Evolutionary conservation across 306 rosid species (phyloP), one percentile per base, ranked within the genome.

Genomic region (Lathyrus aphaca): DNA sequence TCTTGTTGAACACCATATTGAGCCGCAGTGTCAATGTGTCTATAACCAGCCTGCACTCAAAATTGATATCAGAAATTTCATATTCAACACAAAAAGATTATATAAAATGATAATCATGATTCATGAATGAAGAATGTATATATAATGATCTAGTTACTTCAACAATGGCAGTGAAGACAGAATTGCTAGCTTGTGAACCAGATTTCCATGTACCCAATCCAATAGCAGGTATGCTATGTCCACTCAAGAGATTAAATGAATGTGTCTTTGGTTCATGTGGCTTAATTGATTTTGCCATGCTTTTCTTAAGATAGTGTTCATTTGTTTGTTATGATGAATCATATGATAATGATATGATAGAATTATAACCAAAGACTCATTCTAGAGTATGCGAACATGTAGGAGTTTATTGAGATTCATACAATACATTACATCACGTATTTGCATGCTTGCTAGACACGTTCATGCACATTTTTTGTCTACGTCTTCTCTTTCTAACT

Each of bases 121-220:
- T 46, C 46, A 42, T 42, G 46, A 42, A 42, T 45, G 25, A 46
- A 46, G 15, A n/a, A n/a, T 46, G n/a, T n/a, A 46, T 46, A 46
- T 15, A 46, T n/a, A 46, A 46, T 15, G 35, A 13, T 0, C 8
- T 21, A 58, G 15, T 12, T 74, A 82, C 87, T 67, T 82, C 75
- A 75, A 57, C 69, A 61, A 82, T 72, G 68, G 84, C 83, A 60
- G 82, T 72, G 68, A 59, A 54, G 0, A 80, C 87, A 59, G 87
- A 77, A 63, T 69, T 39, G 8, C 13, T 40, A 38, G 80, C 81
- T 54, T 82, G 9, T 17, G 84, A 82, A 80, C 85, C 89, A 68
- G 85, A 59, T 62, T 76, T 85, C 87, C 90, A 80, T 30, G 87
- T 85, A 6, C 85, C 83, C 6, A 85, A 80, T 68, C 87, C 87